phyloP scores from a whole-genome alignment of 2,329 filamentous ascomycete genomes.

The Microdochium nivale region DNA sequence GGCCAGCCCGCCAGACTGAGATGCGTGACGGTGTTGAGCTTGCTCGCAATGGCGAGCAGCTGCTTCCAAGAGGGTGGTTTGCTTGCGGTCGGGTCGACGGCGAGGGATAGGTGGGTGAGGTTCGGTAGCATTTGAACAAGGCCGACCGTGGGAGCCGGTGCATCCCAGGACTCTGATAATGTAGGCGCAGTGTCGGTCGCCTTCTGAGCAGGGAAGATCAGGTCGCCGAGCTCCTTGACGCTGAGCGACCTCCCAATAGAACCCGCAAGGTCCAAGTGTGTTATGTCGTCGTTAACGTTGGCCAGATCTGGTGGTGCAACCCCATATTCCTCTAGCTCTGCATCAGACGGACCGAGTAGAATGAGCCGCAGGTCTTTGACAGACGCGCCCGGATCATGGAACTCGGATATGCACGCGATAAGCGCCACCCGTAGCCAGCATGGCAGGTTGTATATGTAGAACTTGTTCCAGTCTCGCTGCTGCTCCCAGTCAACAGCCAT shows the following conservation, averaged over 20 bases:
- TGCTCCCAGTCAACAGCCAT: slow-evolving; percentile 47
- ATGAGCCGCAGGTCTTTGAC: slow-evolving; percentile 38
- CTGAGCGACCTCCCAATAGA: slow-evolving; percentile 41
- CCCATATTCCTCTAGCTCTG: slow-evolving; percentile 17
- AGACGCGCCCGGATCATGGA: slow-evolving; percentile 36
- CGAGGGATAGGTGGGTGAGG: slow-evolving; percentile 53
- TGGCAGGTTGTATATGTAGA: slow-evolving; percentile 48
- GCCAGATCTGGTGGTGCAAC: slow-evolving; percentile 16
- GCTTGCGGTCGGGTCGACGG: slow-evolving; percentile 29
- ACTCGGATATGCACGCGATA: slow-evolving; percentile 38
- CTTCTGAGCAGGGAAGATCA: slow-evolving; percentile 35
- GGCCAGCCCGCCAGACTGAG: slow-evolving; percentile 56
- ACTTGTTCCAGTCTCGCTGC: slow-evolving; percentile 45
- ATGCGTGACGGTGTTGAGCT: slow-evolving; percentile 47
- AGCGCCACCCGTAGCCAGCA: slow-evolving; percentile 42
- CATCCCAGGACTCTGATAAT: slow-evolving; percentile 47
- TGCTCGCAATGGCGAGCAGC: slow-evolving; percentile 43
- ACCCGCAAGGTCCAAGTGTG: slow-evolving; percentile 44
- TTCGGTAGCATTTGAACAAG: slow-evolving; percentile 38
- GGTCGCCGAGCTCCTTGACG: slow-evolving; percentile 40
- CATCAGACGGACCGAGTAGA: slow-evolving; percentile 16
- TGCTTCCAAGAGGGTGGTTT: slow-evolving; percentile 46
- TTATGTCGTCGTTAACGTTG: slow-evolving; percentile 35
- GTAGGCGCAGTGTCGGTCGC: slow-evolving; percentile 10
- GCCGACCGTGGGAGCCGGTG: slow-evolving; percentile 17